Conservation (phyloP, 805 yeast genomes). For the Yarrowia phangngaensis region DNA sequence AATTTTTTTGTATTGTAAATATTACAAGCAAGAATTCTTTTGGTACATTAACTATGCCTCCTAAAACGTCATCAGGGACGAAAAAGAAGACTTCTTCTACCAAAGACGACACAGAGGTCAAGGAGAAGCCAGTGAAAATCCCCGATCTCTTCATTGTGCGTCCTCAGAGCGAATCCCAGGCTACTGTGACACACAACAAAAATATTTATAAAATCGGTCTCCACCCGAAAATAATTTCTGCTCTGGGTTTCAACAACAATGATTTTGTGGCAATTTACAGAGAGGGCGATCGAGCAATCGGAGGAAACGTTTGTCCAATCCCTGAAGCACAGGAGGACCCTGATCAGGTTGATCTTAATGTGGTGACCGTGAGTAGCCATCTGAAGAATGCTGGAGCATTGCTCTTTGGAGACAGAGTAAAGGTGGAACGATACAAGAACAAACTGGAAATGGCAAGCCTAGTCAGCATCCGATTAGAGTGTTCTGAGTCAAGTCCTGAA, state of each 20-base stretch:
- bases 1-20: not conserved
- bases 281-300: conserved; percentile 17
- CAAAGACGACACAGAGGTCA: conserved; percentile 11
- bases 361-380: conserved; percentile 34
- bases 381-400: conserved; percentile 45
- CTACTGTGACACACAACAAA: conserved; percentile 14
- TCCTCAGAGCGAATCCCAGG: conserved; percentile 14
- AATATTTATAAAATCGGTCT: conserved; percentile 12
- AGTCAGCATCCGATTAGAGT: conserved; percentile 40
- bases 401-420: conserved; percentile 51
- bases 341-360: conserved; percentile 31
- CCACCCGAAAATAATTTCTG: conserved; percentile 18
- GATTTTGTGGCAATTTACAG: conserved; percentile 18
- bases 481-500: conserved; percentile 32
- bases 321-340: conserved; percentile 29
- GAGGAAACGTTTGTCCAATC: conserved; percentile 9
- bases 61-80: conserved; percentile 12
- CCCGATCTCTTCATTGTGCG: conserved; percentile 24
- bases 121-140: conserved; percentile 19
- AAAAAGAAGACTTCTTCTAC: conserved; percentile 16
- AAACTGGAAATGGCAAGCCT: conserved; percentile 46
- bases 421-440: conserved; percentile 48
- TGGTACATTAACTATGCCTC: conserved; percentile 14
- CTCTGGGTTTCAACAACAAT: conserved; percentile 3
- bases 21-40: too few relatives aligned